These are phyloP conservation scores for Xylaria sp. DNA, from an alignment of 2,329 filamentous ascomycete species.

Conservation along the genomic window DNA sequence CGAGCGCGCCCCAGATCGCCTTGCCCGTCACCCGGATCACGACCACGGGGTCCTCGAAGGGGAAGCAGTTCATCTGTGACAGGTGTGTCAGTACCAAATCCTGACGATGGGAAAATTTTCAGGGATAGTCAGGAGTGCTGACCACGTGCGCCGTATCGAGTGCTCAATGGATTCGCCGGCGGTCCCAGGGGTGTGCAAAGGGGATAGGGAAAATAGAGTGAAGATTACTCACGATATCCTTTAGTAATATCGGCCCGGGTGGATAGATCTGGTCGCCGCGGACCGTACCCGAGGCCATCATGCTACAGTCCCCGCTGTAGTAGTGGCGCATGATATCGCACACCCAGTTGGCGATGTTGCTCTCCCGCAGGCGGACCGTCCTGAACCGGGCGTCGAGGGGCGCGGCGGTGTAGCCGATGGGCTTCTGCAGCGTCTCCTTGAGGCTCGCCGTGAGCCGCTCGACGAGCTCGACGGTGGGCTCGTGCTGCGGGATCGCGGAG, in stretches of 20 bases:
- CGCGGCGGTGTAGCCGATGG: slow-evolving; percentile 79
- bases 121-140: neutral
- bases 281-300: slow-evolving; percentile 86
- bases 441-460: slow-evolving; percentile 72
- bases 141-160: neutral
- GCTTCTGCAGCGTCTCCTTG: slow-evolving; percentile 76
- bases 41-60: slow-evolving; percentile 88
- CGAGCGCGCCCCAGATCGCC: slow-evolving; percentile 76
- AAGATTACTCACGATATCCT: slow-evolving; percentile 60
- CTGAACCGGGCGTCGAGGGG: slow-evolving; percentile 86
- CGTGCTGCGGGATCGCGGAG: slow-evolving; percentile 67
- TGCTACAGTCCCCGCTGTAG: slow-evolving; percentile 76
- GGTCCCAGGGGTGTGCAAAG: neutral
- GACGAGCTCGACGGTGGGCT: slow-evolving; percentile 63
- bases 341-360: slow-evolving; percentile 87
- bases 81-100: neutral
- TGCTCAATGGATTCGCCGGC: no score
- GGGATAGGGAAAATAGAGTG: neutral
- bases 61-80: slow-evolving; percentile 72
- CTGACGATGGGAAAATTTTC: neutral
- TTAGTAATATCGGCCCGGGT: slow-evolving; percentile 74
- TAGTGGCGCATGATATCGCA: slow-evolving; percentile 89
- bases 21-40: slow-evolving; percentile 72
- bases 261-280: slow-evolving; percentile 88
- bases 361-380: slow-evolving; percentile 76